Evolutionary conservation across 441 rosid species (phyloP), one percentile per base, ranked within the genome.

Genomic region (Syzygium syzygioides): DNA sequence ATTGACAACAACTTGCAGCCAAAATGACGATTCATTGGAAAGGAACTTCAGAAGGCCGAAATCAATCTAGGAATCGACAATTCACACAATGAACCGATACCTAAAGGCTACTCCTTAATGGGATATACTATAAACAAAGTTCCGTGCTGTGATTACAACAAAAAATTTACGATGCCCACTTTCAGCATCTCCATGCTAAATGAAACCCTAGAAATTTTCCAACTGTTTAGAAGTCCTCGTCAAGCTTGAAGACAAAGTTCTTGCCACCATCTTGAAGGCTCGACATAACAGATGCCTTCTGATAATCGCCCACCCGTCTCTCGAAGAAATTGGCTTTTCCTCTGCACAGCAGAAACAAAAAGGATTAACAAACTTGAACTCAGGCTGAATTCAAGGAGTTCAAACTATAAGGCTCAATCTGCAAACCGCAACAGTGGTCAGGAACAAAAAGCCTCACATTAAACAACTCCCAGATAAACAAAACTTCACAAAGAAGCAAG

Each of bases 301-400:
- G 97, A 91, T 97, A 96, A 86, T 96, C 97, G 85, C 97, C 98
- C 14, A 97, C 98, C 91, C 99, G 92, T 92, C 95, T 94, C 95
- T 95, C 97, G 23, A 96, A 97, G 90, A 97, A 96, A 91, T 94
- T 96, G 6, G 98, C 91, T 89, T 95, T 96, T 66, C 98, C 99
- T 91, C 98, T 96, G 94, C 91, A 85, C 28, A 88, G 86, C 87
- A 59, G 76, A 19, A 88, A 88, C 80, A 85, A 86, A 89, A 54
- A 37, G 55, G 30, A 52, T 68, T 54, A 86, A 64, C 23, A 19
- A 55, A n/a, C 30, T 19, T 18, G 54, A 87, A 25, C 14, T 52
- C 26, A 7, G 80, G 66, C 59, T 85, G 52, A 59, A 55, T 85
- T 56, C 48, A 87, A 48, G 59, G 59, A 64, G 62, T 90, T 76